Percentiles rank a stretch among this genome's conserved stretches.
Evolutionary conservation across 257 asterid species (phyloP).

Genomic region (Lavandula angustifolia): DNA sequence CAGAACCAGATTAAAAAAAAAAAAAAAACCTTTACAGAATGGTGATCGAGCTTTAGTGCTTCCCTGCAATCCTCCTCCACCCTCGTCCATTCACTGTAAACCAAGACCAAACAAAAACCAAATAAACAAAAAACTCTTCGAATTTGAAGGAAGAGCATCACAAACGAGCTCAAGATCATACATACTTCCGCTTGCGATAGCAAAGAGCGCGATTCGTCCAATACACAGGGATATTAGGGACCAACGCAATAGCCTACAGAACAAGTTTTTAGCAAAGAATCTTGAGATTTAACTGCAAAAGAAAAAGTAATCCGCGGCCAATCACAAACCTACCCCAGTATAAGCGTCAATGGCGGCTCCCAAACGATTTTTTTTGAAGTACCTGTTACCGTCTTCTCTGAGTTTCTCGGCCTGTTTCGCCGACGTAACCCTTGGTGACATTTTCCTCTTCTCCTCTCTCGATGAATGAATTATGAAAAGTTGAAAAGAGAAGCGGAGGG

Average conservation of each 20-base stretch:
- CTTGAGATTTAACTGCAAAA: neutral
- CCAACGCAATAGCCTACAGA: constrained; percentile 74
- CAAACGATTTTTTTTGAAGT: constrained; percentile 61
- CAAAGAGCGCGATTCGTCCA: constrained; percentile 97
- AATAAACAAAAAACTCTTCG: neutral
- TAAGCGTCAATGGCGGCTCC: constrained; percentile 96
- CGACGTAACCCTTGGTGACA: constrained; percentile 58
- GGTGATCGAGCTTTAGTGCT: constrained; percentile 64
- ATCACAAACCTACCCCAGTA: constrained; percentile 58
- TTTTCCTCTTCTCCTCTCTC: constrained; percentile 42
- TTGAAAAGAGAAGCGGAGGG: constrained; percentile 11
- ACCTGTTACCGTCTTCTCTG: constrained; percentile 66
- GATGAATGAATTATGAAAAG: neutral
- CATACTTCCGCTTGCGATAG: constrained; percentile 78
- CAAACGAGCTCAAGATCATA: constrained; percentile 29
- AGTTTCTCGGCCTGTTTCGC: constrained; percentile 83
- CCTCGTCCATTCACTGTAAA: constrained; percentile 67
- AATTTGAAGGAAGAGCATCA: constrained; percentile 3
- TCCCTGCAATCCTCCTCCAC: constrained; percentile 76
- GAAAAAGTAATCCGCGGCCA: neutral
- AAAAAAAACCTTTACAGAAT: constrained; percentile 51
- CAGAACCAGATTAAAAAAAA: neutral
- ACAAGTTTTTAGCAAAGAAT: constrained; percentile 9
- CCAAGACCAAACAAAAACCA: constrained; percentile 16
- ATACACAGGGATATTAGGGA: constrained; percentile 88